Evolutionary conservation across 345 rosid species (phyloP).

Genomic region (Aethionema arabicum): DNA sequence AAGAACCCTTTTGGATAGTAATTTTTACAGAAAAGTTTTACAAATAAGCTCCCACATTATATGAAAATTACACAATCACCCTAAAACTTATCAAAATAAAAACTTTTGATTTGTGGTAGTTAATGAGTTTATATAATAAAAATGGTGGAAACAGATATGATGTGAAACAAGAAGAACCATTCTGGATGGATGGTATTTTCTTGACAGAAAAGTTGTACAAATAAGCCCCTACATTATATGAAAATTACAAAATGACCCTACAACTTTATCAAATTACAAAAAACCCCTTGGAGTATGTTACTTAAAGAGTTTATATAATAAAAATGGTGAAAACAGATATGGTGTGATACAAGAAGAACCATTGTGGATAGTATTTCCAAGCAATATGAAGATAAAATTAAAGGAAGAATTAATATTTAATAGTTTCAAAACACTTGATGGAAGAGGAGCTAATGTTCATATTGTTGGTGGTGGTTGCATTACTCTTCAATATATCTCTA

Average conservation of each 20-base stretch:
- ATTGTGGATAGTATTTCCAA: slow-evolving; percentile 93
- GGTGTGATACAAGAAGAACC: slow-evolving; percentile 90
- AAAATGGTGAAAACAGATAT: slow-evolving; percentile 41
- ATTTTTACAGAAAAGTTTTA: no score
- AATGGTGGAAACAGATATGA: slow-evolving; percentile 48
- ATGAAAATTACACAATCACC: no score
- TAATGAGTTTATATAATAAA: no score
- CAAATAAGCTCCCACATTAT: no score
- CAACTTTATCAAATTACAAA: no score
- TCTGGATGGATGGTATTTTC: slow-evolving; percentile 99
- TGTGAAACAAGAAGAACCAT: slow-evolving; percentile 80
- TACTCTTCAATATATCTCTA: slow-evolving; percentile 83
- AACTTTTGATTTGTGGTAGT: no score
- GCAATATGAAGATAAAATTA: slow-evolving; percentile 75
- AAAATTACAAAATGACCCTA: no score
- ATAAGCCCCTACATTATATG: no score
- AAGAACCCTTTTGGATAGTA: slow-evolving; percentile 91
- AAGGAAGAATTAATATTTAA: slow-evolving; percentile 87
- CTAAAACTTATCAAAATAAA: no score
- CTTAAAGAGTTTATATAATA: no score
- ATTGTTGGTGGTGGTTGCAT: slow-evolving; percentile 95
- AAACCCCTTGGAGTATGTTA: no score
- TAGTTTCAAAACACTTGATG: slow-evolving; percentile 92
- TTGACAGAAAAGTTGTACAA: neutral
- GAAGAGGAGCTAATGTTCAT: slow-evolving; percentile 93